A percentile compares a stretch with the other conserved stretches of the same genome.
Evolutionary conservation across 768 basidiomycete species (phyloP).

Genomic region (Kwoniella botswanensis): DNA sequence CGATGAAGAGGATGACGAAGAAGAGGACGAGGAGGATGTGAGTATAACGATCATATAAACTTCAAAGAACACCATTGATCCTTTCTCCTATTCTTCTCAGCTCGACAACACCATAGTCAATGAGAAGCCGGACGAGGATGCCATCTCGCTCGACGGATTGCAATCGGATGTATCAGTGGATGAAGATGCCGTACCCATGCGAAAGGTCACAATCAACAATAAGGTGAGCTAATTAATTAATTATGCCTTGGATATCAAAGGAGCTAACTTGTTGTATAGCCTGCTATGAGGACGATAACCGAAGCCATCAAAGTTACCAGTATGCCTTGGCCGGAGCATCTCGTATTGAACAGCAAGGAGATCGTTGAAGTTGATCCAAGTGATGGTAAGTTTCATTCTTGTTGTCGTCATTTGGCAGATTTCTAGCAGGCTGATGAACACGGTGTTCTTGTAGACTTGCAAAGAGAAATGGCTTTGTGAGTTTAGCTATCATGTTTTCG

Average conservation of each 20-base stretch:
- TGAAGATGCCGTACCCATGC: slow-evolving; percentile 77
- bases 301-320: slow-evolving; percentile 50
- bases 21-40: slow-evolving; percentile 42
- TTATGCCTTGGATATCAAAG: neutral
- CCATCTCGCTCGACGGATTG: slow-evolving; percentile 71
- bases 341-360: slow-evolving; percentile 48
- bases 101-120: slow-evolving; percentile 46
- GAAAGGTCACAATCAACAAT: slow-evolving; percentile 84
- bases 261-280: slow-evolving; percentile 20
- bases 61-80: too few relatives aligned
- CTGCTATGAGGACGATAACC: slow-evolving; percentile 47
- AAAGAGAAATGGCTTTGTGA: slow-evolving; percentile 94
- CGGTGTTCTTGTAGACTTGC: slow-evolving; percentile 66
- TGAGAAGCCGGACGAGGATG: slow-evolving; percentile 43
- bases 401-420: neutral
- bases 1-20: slow-evolving; percentile 48
- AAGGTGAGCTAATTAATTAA: slow-evolving; percentile 62
- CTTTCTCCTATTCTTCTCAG: neutral
- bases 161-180: slow-evolving; percentile 66
- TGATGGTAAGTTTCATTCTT: slow-evolving; percentile 37
- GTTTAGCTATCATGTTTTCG: slow-evolving; percentile 53
- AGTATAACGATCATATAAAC: neutral
- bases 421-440: neutral
- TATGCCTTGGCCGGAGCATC: slow-evolving; percentile 48
- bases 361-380: slow-evolving; percentile 44